These are phyloP conservation scores for Tricholoma matsutake DNA, from an alignment of 768 basidiomycete species.

Conservation along the genomic window DNA sequence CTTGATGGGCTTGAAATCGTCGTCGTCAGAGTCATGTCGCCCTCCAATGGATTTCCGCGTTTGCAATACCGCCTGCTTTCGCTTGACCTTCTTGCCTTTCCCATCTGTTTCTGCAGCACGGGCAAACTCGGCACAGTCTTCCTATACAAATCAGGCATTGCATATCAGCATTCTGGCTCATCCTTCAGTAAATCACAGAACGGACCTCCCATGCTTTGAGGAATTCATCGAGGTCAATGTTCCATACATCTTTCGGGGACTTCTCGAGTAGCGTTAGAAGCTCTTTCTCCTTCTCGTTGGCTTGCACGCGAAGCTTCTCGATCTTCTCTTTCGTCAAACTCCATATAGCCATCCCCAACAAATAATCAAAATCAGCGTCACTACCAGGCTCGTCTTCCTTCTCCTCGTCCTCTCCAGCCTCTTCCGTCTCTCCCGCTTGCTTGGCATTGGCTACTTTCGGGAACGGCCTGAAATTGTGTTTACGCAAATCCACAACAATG, in stretches of 20 bases:
- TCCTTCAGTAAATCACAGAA: constrained; percentile 15
- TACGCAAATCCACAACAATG: constrained; percentile 80
- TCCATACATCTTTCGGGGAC: constrained; percentile 85
- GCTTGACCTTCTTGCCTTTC: constrained; percentile 46
- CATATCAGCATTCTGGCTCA: not conserved
- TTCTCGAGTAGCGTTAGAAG: constrained; percentile 73
- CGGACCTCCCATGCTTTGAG: constrained; percentile 81
- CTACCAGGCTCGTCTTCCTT: constrained; percentile 47
- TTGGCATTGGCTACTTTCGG: constrained; percentile 73
- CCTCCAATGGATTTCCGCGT: constrained; percentile 49
- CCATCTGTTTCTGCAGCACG: constrained; percentile 37
- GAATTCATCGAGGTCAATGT: constrained; percentile 82
- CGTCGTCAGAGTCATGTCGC: constrained; percentile 35
- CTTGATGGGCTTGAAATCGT: constrained; percentile 49
- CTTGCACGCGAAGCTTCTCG: constrained; percentile 77
- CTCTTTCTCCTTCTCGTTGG: constrained; percentile 79
- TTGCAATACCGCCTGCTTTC: constrained; percentile 43
- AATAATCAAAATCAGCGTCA: constrained; percentile 81
- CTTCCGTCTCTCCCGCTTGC: constrained; percentile 62
- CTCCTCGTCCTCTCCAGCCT: constrained; percentile 48
- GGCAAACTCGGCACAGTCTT: constrained; percentile 45
- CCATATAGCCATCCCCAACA: constrained; percentile 93
- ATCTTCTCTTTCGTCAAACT: constrained; percentile 97
- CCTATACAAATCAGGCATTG: constrained; percentile 24
- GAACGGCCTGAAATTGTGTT: constrained; percentile 86